These are phyloP conservation scores for Athelia sp. DNA, from an alignment of 1,284 basidiomycete species.

Conservation along the genomic window DNA sequence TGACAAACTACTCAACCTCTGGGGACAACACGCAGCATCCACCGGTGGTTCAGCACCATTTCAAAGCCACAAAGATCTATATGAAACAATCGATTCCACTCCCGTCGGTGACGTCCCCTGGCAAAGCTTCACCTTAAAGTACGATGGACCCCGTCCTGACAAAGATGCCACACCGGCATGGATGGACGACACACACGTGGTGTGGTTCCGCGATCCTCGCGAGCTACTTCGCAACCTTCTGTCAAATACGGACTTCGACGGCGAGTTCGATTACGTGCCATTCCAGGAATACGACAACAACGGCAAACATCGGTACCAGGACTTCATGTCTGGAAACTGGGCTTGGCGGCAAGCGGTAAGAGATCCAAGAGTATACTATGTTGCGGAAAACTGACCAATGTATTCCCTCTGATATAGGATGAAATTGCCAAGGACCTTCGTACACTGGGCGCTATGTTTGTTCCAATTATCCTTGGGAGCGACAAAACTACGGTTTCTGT, in stretches of 20 bases:
- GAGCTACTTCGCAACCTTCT: conserved; percentile 21
- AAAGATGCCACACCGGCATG: conserved; percentile 16
- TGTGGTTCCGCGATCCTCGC: conserved; percentile 28
- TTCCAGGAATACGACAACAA: conserved; percentile 15
- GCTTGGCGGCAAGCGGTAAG: conserved; percentile 27
- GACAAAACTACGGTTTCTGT: conserved; percentile 31
- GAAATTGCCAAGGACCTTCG: conserved; percentile 15
- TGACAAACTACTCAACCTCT: conserved; percentile 12
- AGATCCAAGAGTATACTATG: conserved; percentile 1
- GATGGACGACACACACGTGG: conserved; percentile 28
- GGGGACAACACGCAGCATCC: conserved; percentile 8
- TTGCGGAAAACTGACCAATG: background rate
- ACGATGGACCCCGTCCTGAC: conserved; percentile 7
- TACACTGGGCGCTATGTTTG: conserved; percentile 10
- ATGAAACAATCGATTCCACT: conserved; percentile 14
- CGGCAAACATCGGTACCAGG: conserved; percentile 13
- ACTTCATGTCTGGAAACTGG: conserved; percentile 33
- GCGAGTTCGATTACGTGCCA: conserved; percentile 22
- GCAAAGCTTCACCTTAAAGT: conserved; percentile 13
- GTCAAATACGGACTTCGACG: conserved; percentile 19
- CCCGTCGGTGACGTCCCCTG: conserved; percentile 16
- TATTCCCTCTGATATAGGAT: conserved; percentile 17
- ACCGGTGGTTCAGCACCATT: conserved; percentile 14
- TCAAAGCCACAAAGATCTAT: conserved; percentile 10
- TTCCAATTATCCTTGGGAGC: conserved; percentile 24